phyloP scores from a whole-genome alignment of 202 grass and related monocot species.

The Schoenoplectus tabernaemontani region DNA sequence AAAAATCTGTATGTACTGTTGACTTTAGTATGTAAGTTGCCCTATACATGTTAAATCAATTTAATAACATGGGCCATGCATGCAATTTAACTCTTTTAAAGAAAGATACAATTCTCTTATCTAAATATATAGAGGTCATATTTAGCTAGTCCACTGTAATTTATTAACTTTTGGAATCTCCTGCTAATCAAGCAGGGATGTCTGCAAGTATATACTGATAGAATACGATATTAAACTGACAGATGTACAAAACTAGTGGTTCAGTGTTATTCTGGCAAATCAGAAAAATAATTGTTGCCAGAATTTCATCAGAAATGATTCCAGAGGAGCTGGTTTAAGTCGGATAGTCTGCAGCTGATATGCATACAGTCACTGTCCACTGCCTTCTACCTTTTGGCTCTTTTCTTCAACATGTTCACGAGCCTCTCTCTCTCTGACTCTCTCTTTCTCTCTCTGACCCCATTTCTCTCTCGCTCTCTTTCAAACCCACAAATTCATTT shows the following conservation, averaged over 20 bases:
- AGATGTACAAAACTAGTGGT: too few species aligned
- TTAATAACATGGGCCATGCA: not conserved
- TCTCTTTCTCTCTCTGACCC: slow-evolving; percentile 13
- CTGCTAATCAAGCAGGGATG: too few species aligned
- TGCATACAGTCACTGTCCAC: slow-evolving; percentile 32
- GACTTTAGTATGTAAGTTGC: not conserved
- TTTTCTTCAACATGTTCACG: slow-evolving; percentile 32
- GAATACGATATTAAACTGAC: too few species aligned
- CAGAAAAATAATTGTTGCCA: not conserved
- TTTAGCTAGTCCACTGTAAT: not conserved
- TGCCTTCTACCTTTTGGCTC: slow-evolving; percentile 22
- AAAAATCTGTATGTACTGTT: not conserved
- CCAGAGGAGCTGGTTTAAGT: not conserved
- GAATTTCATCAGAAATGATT: not conserved
- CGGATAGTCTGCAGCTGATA: slow-evolving; percentile 33
- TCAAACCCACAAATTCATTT: slow-evolving; percentile 36
- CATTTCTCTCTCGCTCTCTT: not conserved
- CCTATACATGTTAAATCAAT: not conserved
- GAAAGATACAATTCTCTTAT: not conserved
- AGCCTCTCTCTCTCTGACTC: not conserved
- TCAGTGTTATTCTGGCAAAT: too few species aligned
- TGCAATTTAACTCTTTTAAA: not conserved
- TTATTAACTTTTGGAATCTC: not conserved
- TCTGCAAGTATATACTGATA: not conserved
- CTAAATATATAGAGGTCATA: not conserved